phyloP scores from a whole-genome alignment of 495 filamentous ascomycete species.

The Haplographium delicatum region DNA sequence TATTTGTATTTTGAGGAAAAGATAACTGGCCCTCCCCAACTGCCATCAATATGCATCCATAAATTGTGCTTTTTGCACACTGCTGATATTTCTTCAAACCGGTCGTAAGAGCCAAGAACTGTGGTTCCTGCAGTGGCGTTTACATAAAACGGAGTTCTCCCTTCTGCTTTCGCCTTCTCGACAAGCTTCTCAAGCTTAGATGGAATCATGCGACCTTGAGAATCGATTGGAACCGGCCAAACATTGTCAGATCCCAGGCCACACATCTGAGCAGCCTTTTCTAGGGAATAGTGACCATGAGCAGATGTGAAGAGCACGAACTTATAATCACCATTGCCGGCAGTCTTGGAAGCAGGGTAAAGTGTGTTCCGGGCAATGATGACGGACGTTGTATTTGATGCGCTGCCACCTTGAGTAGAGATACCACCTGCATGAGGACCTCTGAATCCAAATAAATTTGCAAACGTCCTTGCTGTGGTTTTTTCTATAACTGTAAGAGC shows the following conservation, averaged over 20 bases:
- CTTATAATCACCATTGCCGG: constrained; percentile 56
- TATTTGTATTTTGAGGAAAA: constrained; percentile 62
- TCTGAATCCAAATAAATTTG: constrained; percentile 62
- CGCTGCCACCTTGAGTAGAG: constrained; percentile 79
- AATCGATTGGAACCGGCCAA: constrained; percentile 68
- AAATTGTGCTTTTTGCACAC: constrained; percentile 67
- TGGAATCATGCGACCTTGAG: constrained; percentile 63
- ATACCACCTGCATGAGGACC: constrained; percentile 75
- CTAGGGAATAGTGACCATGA: constrained; percentile 91
- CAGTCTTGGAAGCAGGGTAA: constrained; percentile 66
- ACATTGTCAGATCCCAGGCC: constrained; percentile 75
- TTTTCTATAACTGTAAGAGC: constrained; percentile 85
- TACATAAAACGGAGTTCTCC: constrained; percentile 84
- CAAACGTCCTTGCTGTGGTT: constrained; percentile 52
- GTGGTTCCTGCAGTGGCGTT: constrained; percentile 95
- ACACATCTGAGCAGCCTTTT: constrained; percentile 83
- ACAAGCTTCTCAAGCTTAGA: constrained; percentile 58
- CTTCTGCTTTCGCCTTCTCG: constrained; percentile 49
- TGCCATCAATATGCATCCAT: constrained; percentile 89
- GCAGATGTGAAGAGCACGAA: constrained; percentile 85
- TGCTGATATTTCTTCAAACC: constrained; percentile 62
- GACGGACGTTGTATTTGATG: constrained; percentile 81
- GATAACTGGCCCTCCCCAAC: constrained; percentile 81
- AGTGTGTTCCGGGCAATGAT: constrained; percentile 85
- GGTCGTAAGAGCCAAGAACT: constrained; percentile 85